Evolutionary conservation across 2,329 filamentous ascomycete genomes (phyloP), one percentile per base, ranked within the genome.

Genomic region (Dactylellina haptotyla): DNA sequence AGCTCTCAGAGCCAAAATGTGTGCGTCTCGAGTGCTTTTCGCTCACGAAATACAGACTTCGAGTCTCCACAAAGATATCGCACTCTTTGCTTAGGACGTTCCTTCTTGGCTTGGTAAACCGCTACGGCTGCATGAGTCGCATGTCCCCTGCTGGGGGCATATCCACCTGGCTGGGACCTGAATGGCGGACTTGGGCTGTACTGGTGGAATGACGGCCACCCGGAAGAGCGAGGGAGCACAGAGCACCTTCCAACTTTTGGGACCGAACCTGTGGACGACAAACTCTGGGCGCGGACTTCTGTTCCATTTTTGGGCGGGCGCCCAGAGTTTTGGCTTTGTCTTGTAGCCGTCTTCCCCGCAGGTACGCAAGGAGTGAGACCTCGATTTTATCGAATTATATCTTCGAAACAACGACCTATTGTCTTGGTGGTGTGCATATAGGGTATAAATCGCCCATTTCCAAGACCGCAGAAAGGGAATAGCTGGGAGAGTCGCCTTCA

Each of bases 101-200:
- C 46, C 45, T 32, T 69, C 64, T 69, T 69, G 64, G 64, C 64
- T n/a, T 62, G 46, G 64, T 20, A 59, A 67, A 69, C 43, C n/a
- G n/a, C n/a, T n/a, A n/a, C n/a, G n/a, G 30, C n/a, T 69, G 64
- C 64, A 69, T 69, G 30, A 69, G 39, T 25, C 37, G 56, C 37
- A 69, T 54, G 56, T 30, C n/a, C 26, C 14, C 56, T 37, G 14
- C 50, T 54, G 30, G 56, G 56, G 39, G 20, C 23, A 14, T 41
- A 69, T 69, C 64, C 64, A 53, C 37, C 64, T 48, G 23, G 64
- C 56, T 62, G 64, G 64, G 48, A 61, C 62, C 18, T 53, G 45
- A 54, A 18, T 18, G 41, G 23, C 41, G 16, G 41, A n/a, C n/a
- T n/a, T n/a, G n/a, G n/a, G n/a, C n/a, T n/a, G n/a, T n/a, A n/a